These are phyloP conservation scores for Leccinum glutinopallens DNA, from an alignment of 1,284 basidiomycete species.

Conservation along the genomic window DNA sequence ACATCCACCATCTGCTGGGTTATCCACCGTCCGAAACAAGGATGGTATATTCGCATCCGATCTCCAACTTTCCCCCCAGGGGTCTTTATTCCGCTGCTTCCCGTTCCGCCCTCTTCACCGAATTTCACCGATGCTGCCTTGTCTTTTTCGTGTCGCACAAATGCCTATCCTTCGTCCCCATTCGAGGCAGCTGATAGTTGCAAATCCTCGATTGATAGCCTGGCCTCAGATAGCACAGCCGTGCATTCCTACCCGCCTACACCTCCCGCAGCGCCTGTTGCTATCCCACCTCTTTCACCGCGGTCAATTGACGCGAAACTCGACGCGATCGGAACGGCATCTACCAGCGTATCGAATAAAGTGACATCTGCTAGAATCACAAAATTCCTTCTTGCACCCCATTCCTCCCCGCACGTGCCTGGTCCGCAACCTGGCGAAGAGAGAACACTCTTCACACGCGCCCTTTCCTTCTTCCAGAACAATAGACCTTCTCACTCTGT, in stretches of 20 bases:
- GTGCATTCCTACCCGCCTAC: slow-evolving; percentile 72
- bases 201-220: slow-evolving; percentile 37
- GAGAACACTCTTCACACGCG: slow-evolving; percentile 55
- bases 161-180: slow-evolving; percentile 32
- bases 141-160: slow-evolving; percentile 63
- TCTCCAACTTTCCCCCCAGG: slow-evolving; percentile 66
- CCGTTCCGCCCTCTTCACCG: slow-evolving; percentile 55
- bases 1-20: slow-evolving; percentile 68
- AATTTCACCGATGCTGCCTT: slow-evolving; percentile 64
- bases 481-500: slow-evolving; percentile 60
- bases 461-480: slow-evolving; percentile 57
- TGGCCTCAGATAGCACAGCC: slow-evolving; percentile 39
- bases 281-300: slow-evolving; percentile 49
- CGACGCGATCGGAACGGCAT: slow-evolving; percentile 30
- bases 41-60: slow-evolving; percentile 78
- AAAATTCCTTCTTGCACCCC: slow-evolving; percentile 64
- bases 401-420: slow-evolving; percentile 45
- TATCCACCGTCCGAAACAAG: slow-evolving; percentile 72
- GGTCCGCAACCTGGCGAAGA: slow-evolving; percentile 36
- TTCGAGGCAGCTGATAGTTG: slow-evolving; percentile 8
- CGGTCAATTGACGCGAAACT: slow-evolving; percentile 44
- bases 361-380: slow-evolving; percentile 43
- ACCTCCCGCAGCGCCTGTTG: slow-evolving; percentile 44
- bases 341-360: slow-evolving; percentile 14
- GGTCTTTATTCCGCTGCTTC: slow-evolving; percentile 63